Percentiles rank a stretch among this genome's conserved stretches.
Evolutionary conservation across 2,329 filamentous ascomycete genomes (phyloP).

Genomic region (Neodidymelliopsis sp.): DNA sequence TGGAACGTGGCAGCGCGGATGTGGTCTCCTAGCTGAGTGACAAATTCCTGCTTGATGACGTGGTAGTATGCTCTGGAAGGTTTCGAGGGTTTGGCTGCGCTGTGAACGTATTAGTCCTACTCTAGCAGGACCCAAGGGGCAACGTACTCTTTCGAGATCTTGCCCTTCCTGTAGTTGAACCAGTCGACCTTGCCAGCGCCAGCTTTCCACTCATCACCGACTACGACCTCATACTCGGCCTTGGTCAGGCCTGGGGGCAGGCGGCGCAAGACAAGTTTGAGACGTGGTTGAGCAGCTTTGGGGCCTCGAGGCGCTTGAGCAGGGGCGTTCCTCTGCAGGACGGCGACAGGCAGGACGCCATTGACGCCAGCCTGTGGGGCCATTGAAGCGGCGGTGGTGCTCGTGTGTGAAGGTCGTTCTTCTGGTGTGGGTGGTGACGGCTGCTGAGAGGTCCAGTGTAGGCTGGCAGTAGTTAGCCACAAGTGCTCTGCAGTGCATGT

Average conservation of each 20-base stretch:
- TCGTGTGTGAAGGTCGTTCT: neutral
- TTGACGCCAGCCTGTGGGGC: conserved; percentile 44
- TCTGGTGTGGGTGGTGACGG: neutral
- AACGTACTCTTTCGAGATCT: conserved; percentile 82
- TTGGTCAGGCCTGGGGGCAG: conserved; percentile 86
- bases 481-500: no score
- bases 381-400: conserved; percentile 27
- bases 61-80: conserved; percentile 85
- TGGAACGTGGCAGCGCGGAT: conserved; percentile 76
- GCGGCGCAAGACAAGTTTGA: conserved; percentile 85
- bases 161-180: conserved; percentile 75
- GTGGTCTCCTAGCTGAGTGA: conserved; percentile 71
- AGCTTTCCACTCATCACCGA: conserved; percentile 82
- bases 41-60: conserved; percentile 73
- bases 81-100: conserved; percentile 77
- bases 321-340: conserved; percentile 47
- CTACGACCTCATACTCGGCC: conserved; percentile 72
- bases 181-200: conserved; percentile 87
- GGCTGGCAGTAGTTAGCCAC: conserved; percentile 10
- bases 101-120: conserved; percentile 23
- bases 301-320: conserved; percentile 42
- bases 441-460: neutral
- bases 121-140: neutral
- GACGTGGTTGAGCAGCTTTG: conserved; percentile 64
- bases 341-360: conserved; percentile 49